phyloP scores from a whole-genome alignment of 2,329 filamentous ascomycete genomes.

The Aspergillus fumigatiaffinis region DNA sequence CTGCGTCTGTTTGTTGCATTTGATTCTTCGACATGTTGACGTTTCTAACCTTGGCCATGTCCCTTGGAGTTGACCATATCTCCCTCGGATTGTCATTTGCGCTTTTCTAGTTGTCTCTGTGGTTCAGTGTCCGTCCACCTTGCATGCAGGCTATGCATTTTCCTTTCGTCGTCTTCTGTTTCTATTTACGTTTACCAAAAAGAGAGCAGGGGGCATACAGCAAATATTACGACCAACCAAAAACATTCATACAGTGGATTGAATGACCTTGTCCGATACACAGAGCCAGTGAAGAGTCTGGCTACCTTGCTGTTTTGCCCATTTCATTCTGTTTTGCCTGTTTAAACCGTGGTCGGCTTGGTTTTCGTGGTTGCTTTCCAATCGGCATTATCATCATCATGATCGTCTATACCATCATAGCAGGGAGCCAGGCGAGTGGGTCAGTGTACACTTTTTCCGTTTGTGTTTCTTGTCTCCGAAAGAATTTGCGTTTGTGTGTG shows the following conservation, averaged over 20 bases:
- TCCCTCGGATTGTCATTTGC: background rate
- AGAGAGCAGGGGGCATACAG: conserved; percentile 7
- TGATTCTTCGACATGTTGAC: conserved; percentile 5
- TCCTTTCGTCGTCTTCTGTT: background rate
- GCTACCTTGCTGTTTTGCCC: background rate
- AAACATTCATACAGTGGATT: background rate
- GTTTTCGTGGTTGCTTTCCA: conserved; percentile 17
- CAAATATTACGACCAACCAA: background rate
- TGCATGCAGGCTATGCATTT: conserved; percentile 6
- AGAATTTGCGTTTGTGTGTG: conserved; percentile 4
- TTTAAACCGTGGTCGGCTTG: conserved; percentile 9
- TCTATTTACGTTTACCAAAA: background rate
- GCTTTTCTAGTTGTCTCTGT: conserved; percentile 1
- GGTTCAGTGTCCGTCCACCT: background rate
- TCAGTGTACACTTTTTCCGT: conserved; percentile 14
- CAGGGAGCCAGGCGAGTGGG: conserved; percentile 26
- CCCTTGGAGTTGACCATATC: conserved; percentile 1
- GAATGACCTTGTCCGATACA: conserved; percentile 3
- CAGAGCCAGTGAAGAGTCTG: background rate
- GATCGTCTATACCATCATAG: conserved; percentile 25
- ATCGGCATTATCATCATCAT: conserved; percentile 18
- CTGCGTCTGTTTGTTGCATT: conserved; percentile 8
- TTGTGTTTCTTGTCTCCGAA: conserved; percentile 8
- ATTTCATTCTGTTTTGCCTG: conserved; percentile 9
- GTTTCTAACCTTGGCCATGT: conserved; percentile 5